Conservation (phyloP, 2,329 filamentous ascomycete species). For the Rutstroemia sydowiana region DNA sequence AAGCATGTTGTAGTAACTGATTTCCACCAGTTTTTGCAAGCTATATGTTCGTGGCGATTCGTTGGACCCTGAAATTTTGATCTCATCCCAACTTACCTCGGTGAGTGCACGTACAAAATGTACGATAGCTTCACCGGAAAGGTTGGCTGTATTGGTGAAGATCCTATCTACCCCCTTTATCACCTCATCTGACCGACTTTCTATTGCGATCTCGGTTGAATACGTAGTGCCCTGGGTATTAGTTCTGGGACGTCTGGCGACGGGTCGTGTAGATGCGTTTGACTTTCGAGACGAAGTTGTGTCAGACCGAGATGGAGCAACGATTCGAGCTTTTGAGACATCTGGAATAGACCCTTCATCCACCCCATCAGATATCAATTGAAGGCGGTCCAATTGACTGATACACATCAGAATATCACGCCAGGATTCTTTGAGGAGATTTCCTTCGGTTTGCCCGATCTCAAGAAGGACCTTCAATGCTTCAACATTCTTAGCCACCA, state of each 20-base stretch:
- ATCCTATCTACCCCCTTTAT: slow-evolving; percentile 90
- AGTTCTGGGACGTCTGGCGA: slow-evolving; percentile 43
- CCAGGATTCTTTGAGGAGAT: slow-evolving; percentile 84
- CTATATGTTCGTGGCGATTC: slow-evolving; percentile 96
- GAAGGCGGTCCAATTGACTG: slow-evolving; percentile 89
- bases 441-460: slow-evolving; percentile 86
- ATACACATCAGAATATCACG: slow-evolving; percentile 92
- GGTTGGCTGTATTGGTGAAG: slow-evolving; percentile 90
- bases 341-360: slow-evolving; percentile 90
- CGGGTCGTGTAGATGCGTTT: slow-evolving; percentile 46
- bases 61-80: slow-evolving; percentile 91
- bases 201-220: slow-evolving; percentile 75
- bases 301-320: slow-evolving; percentile 46
- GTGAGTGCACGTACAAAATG: slow-evolving; percentile 89
- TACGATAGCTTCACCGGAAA: slow-evolving; percentile 90
- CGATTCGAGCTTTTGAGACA: slow-evolving; percentile 73
- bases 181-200: slow-evolving; percentile 88
- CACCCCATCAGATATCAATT: slow-evolving; percentile 89
- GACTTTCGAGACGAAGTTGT: slow-evolving; percentile 56
- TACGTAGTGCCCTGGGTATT: slow-evolving; percentile 40
- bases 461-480: slow-evolving; percentile 88
- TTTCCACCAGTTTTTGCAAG: slow-evolving; percentile 95
- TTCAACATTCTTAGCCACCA: slow-evolving; percentile 93
- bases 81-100: slow-evolving; percentile 98
- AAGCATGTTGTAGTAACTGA: slow-evolving; percentile 99